A percentile compares a stretch with the other conserved stretches of the same genome.
Conservation (phyloP, 225 moss, liverwort and hornwort genomes). For the Pseudisothecium myosuroides region DNA sequence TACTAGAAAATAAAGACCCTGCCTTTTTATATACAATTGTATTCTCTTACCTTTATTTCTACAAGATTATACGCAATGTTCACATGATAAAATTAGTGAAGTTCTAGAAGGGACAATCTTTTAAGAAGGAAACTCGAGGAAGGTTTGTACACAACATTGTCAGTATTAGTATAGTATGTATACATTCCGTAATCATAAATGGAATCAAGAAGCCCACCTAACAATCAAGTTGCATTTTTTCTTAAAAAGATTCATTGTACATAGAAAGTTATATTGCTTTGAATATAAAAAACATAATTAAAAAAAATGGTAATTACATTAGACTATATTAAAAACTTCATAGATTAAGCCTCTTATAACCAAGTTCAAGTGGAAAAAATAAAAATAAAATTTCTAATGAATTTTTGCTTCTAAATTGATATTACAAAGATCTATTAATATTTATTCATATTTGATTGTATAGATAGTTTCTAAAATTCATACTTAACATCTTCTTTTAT, state of each 20-base stretch:
- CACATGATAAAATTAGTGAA: no score
- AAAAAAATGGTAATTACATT: neutral
- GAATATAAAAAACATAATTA: neutral
- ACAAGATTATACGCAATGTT: no score
- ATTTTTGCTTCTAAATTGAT: no score
- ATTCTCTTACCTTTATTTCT: no score
- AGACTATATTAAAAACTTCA: neutral
- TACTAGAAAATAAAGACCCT: no score
- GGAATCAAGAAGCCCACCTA: neutral
- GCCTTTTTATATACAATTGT: no score
- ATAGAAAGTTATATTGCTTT: neutral
- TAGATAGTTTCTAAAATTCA: no score
- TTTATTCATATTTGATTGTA: no score
- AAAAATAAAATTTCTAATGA: no score
- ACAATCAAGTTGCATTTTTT: neutral
- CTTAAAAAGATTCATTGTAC: neutral
- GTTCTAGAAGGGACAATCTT: neutral
- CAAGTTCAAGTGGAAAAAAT: no score
- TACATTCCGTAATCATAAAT: neutral
- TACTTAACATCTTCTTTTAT: no score
- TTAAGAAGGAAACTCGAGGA: neutral
- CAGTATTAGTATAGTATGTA: accelerated
- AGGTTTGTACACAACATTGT: neutral
- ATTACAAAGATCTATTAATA: no score
- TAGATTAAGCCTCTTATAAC: neutral